Conservation (phyloP, 345 rosid species). For the Atalantia buxifolia region DNA sequence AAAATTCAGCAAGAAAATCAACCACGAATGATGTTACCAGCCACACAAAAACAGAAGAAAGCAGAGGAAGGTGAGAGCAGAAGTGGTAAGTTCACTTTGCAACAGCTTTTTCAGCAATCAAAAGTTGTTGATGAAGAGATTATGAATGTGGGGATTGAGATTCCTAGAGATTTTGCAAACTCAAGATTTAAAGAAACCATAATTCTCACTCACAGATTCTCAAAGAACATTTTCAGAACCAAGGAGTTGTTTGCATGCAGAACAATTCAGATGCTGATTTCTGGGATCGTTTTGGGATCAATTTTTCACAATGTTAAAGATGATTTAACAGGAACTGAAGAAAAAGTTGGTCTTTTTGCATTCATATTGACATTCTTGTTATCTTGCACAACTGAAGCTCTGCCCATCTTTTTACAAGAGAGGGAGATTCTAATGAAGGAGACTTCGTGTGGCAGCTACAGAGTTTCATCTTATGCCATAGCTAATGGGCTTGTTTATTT, state of each 20-base stretch:
- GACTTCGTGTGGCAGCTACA: slow-evolving; percentile 80
- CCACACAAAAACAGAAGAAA: slow-evolving; percentile 30
- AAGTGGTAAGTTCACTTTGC: slow-evolving; percentile 63
- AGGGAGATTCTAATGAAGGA: slow-evolving; percentile 91
- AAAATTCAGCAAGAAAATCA: slow-evolving; percentile 19
- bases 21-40: slow-evolving; percentile 19
- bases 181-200: slow-evolving; percentile 64
- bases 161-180: slow-evolving; percentile 53
- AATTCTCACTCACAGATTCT: slow-evolving; percentile 81
- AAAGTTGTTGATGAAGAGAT: slow-evolving; percentile 60
- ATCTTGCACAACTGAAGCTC: slow-evolving; percentile 82
- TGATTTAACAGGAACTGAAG: slow-evolving; percentile 61
- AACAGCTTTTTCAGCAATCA: slow-evolving; percentile 84
- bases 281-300: slow-evolving; percentile 86
- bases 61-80: slow-evolving; percentile 39
- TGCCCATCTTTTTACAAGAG: slow-evolving; percentile 87
- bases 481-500: slow-evolving; percentile 89
- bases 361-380: slow-evolving; percentile 83
- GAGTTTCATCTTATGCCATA: slow-evolving; percentile 82
- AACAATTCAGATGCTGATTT: slow-evolving; percentile 76
- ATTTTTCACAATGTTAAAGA: slow-evolving; percentile 65
- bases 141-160: slow-evolving; percentile 32
- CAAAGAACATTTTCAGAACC: slow-evolving; percentile 82
- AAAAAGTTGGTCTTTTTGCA: slow-evolving; percentile 90
- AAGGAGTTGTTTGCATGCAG: slow-evolving; percentile 82